A percentile compares a stretch with the other conserved stretches of the same genome.
These are phyloP conservation scores for Penicillium daleae DNA, from an alignment of 495 filamentous ascomycete species.

Conservation along the genomic window DNA sequence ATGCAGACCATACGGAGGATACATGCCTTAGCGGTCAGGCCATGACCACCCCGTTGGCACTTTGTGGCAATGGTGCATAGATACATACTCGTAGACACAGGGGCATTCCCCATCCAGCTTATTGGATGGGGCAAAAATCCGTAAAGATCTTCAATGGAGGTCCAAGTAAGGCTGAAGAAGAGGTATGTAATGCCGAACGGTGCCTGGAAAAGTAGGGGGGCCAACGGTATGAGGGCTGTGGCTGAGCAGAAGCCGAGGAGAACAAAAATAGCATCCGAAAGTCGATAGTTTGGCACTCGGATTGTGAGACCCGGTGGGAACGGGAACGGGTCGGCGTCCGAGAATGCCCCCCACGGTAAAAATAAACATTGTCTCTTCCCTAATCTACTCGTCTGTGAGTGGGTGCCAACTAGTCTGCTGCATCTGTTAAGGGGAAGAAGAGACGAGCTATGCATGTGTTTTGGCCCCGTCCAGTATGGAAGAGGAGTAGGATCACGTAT, in stretches of 20 bases:
- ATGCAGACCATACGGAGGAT: not conserved
- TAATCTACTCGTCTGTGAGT: not conserved
- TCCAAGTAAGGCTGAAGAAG: conserved; percentile 2
- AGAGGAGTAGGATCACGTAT: not conserved
- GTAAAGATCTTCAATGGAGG: not conserved
- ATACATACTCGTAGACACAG: no score
- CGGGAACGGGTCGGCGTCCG: conserved; percentile 1
- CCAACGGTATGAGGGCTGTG: conserved; percentile 7
- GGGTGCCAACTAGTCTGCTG: not conserved
- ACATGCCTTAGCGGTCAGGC: not conserved
- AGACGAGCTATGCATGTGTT: not conserved
- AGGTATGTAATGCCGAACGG: not conserved
- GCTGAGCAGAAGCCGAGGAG: conserved; percentile 1
- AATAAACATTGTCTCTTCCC: not conserved
- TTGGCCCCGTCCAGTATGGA: no score
- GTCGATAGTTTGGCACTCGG: conserved; percentile 5
- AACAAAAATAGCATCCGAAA: conserved; percentile 2
- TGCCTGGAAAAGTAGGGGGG: conserved; percentile 1
- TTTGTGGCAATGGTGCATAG: not conserved
- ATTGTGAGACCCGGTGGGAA: conserved; percentile 7
- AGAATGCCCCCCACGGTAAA: conserved; percentile 8
- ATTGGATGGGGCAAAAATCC: not conserved
- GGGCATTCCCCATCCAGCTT: not conserved
- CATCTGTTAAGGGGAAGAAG: no score
- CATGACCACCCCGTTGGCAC: not conserved